Conservation (phyloP, 106 monocot genomes). For the Dioscorea dumetorum region DNA sequence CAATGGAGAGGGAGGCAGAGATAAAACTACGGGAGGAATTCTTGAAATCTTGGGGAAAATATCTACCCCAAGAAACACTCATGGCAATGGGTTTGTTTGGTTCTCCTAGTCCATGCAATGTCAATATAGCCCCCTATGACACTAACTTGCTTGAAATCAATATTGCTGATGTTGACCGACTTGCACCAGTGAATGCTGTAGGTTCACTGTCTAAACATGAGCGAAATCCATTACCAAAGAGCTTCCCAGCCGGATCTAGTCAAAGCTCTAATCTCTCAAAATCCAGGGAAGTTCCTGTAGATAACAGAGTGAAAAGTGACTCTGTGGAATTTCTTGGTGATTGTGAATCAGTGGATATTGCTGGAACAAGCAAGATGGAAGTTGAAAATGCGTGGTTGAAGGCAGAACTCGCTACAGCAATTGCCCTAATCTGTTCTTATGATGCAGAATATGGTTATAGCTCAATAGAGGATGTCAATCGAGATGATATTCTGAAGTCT, state of each 20-base stretch:
- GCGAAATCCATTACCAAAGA: conserved; percentile 15
- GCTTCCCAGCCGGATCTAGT: conserved; percentile 12
- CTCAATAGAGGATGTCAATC: conserved; percentile 38
- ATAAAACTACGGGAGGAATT: conserved; percentile 68
- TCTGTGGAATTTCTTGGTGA: conserved; percentile 33
- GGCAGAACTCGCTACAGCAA: conserved; percentile 84
- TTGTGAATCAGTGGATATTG: conserved; percentile 50
- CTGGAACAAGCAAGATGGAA: conserved; percentile 92
- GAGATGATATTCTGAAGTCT: conserved; percentile 34
- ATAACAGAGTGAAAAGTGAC: conserved; percentile 30
- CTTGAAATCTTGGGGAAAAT: conserved; percentile 57
- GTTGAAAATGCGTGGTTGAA: conserved; percentile 93
- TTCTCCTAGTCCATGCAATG: conserved; percentile 81
- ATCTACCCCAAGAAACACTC: conserved; percentile 69
- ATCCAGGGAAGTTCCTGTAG: conserved; percentile 30
- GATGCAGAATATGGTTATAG: conserved; percentile 64
- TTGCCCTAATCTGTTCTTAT: conserved; percentile 68
- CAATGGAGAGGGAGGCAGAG: conserved; percentile 75
- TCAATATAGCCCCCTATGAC: conserved; percentile 83
- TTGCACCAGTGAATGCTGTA: conserved; percentile 45
- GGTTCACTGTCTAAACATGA: conserved; percentile 36
- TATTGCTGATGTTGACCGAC: conserved; percentile 67
- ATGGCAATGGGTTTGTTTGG: conserved; percentile 82
- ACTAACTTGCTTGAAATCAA: conserved; percentile 70
- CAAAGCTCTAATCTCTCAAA: conserved; percentile 28